These are phyloP conservation scores for Cymbopogon flexuosus DNA, from an alignment of 202 grass and related monocot genomes.

Conservation along the genomic window DNA sequence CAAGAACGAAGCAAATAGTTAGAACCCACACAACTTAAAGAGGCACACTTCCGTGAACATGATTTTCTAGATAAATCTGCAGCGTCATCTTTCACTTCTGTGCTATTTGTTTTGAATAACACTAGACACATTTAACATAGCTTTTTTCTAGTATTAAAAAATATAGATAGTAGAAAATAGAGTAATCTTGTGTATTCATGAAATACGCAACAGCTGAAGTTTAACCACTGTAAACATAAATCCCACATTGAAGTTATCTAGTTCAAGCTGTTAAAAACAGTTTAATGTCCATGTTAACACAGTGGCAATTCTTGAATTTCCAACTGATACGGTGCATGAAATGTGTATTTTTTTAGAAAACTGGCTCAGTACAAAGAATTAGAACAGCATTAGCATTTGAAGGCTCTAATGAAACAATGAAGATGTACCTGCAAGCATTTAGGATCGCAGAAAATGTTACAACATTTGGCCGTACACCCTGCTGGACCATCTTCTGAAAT, in stretches of 20 bases:
- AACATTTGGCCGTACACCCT: slow-evolving; percentile 91
- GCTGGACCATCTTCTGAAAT: slow-evolving; percentile 95
- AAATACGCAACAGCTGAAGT: not conserved
- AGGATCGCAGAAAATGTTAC: slow-evolving; percentile 97
- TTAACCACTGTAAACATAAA: not conserved
- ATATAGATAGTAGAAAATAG: not conserved
- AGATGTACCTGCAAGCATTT: slow-evolving; percentile 89
- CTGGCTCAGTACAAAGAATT: not conserved
- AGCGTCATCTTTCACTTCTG: not conserved
- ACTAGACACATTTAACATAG: not conserved
- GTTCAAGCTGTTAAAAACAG: not conserved
- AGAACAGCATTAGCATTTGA: not conserved
- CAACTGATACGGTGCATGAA: not conserved
- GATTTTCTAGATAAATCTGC: not conserved
- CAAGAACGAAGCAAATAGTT: slow-evolving; percentile 37
- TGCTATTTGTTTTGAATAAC: not conserved
- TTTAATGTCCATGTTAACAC: not conserved
- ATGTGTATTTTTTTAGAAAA: not conserved
- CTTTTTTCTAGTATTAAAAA: not conserved
- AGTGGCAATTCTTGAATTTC: slow-evolving; percentile 4
- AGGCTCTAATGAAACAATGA: not conserved
- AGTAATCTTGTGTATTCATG: not conserved
- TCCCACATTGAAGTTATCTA: not conserved
- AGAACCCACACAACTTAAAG: not conserved
- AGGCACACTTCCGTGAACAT: not conserved